phyloP scores from a whole-genome alignment of 1,139 yeast genomes.

The Pichia sp. region DNA sequence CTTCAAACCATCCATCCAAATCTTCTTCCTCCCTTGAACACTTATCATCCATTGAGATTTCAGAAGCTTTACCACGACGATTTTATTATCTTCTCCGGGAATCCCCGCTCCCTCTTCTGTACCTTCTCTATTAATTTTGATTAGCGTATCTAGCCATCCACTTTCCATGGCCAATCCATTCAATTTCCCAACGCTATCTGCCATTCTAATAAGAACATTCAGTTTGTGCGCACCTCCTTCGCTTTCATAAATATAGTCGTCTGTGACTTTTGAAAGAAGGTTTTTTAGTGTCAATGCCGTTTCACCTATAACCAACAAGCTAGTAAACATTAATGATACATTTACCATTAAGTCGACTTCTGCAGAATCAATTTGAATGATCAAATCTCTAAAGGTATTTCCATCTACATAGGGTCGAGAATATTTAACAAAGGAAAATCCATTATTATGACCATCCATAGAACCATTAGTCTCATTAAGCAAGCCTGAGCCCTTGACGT shows the following conservation, averaged over 20 bases:
- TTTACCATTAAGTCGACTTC: constrained; percentile 29
- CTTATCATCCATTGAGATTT: constrained; percentile 31
- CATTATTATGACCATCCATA: constrained; percentile 5
- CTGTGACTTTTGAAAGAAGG: constrained; percentile 25
- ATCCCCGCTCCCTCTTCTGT: neutral
- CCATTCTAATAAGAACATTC: constrained; percentile 21
- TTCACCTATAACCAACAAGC: constrained; percentile 29
- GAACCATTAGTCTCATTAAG: constrained; percentile 21
- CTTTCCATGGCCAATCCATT: constrained; percentile 28
- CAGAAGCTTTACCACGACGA: constrained; percentile 27
- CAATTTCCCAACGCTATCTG: constrained; percentile 21
- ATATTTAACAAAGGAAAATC: constrained; percentile 35
- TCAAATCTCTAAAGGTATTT: constrained; percentile 43
- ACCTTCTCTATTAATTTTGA: constrained; percentile 4
- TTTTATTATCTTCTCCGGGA: constrained; percentile 14
- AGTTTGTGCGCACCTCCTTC: constrained; percentile 19
- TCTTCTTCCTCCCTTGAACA: constrained; percentile 18
- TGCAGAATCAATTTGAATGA: constrained; percentile 50
- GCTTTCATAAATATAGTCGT: constrained; percentile 26
- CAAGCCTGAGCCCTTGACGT: constrained; percentile 45
- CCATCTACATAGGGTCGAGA: constrained; percentile 57
- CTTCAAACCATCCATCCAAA: constrained; percentile 27
- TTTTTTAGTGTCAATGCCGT: constrained; percentile 30
- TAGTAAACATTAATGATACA: constrained; percentile 27
- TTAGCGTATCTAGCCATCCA: constrained; percentile 27